Conservation (phyloP, 345 rosid species). For the Anastatica hierochuntica region DNA sequence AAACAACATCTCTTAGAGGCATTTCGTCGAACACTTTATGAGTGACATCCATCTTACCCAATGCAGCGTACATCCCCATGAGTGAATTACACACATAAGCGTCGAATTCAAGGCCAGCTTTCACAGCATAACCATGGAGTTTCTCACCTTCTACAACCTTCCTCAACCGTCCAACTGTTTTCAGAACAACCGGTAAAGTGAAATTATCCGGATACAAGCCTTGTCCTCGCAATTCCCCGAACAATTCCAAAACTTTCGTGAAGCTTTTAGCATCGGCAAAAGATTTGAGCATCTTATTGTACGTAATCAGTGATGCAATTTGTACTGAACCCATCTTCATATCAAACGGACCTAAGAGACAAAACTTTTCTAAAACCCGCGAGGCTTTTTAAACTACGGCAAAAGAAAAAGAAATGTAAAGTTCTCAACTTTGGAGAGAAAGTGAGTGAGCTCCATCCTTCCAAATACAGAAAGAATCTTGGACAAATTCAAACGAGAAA, state of each 20-base stretch:
- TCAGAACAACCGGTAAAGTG: slow-evolving; percentile 58
- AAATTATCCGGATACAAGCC: slow-evolving; percentile 65
- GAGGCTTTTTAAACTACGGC: not conserved
- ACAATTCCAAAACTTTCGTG: slow-evolving; percentile 36
- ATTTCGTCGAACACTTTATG: slow-evolving; percentile 57
- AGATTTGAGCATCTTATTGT: slow-evolving; percentile 56
- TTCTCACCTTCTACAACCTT: slow-evolving; percentile 32
- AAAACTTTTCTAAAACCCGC: not conserved
- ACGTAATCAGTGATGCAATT: slow-evolving; percentile 32
- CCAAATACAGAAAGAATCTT: no score
- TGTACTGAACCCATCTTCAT: slow-evolving; percentile 11
- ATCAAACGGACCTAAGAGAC: not conserved
- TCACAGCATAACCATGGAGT: slow-evolving; percentile 45
- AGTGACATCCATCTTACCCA: slow-evolving; percentile 28
- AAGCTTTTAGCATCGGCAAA: slow-evolving; percentile 31
- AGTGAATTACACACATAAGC: slow-evolving; percentile 51
- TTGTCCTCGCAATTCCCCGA: slow-evolving; percentile 34
- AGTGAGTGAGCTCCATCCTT: no score
- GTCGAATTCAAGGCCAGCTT: slow-evolving; percentile 50
- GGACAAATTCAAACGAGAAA: no score
- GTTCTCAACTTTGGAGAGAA: not conserved
- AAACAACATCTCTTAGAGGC: slow-evolving; percentile 52
- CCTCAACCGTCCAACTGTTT: slow-evolving; percentile 31
- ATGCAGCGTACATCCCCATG: slow-evolving; percentile 53
- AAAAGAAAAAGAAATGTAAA: not conserved